Conservation (phyloP, 306 rosid species). For the Begonia masoniana region DNA sequence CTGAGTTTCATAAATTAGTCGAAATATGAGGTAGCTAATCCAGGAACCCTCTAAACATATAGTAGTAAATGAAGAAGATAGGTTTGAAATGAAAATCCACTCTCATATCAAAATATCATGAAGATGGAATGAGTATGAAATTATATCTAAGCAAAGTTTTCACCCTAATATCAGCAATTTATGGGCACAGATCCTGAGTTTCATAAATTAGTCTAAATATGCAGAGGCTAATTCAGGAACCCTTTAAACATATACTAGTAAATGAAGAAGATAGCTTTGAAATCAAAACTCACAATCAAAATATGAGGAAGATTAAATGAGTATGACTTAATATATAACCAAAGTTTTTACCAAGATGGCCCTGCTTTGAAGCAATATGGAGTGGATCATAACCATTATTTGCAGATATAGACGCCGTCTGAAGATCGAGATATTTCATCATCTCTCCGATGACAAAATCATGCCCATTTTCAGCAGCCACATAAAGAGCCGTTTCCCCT, state of each 20-base stretch:
- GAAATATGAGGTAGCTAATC: too few relatives aligned
- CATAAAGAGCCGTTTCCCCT: constrained; percentile 90
- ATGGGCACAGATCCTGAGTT: neutral
- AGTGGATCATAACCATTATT: constrained; percentile 82
- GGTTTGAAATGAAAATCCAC: too few relatives aligned
- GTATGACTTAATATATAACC: neutral
- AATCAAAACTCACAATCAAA: constrained; percentile 7
- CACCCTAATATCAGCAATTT: too few relatives aligned
- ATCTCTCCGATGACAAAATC: constrained; percentile 55
- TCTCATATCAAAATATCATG: too few relatives aligned
- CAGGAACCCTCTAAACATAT: too few relatives aligned
- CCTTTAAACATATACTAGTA: neutral
- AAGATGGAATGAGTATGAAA: too few relatives aligned
- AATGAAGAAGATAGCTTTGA: neutral
- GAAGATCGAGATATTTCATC: constrained; percentile 66
- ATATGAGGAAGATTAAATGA: neutral
- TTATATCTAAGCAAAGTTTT: too few relatives aligned
- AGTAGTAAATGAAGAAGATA: too few relatives aligned
- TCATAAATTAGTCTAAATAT: neutral
- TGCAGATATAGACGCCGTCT: constrained; percentile 62
- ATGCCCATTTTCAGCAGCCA: constrained; percentile 74
- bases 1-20: too few relatives aligned
- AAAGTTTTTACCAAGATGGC: constrained; percentile 59
- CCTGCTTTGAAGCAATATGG: constrained; percentile 82
- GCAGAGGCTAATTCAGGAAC: neutral